These are phyloP conservation scores for Nymphaea thermarum DNA, from an alignment of 164 flowering plant species.

Conservation along the genomic window DNA sequence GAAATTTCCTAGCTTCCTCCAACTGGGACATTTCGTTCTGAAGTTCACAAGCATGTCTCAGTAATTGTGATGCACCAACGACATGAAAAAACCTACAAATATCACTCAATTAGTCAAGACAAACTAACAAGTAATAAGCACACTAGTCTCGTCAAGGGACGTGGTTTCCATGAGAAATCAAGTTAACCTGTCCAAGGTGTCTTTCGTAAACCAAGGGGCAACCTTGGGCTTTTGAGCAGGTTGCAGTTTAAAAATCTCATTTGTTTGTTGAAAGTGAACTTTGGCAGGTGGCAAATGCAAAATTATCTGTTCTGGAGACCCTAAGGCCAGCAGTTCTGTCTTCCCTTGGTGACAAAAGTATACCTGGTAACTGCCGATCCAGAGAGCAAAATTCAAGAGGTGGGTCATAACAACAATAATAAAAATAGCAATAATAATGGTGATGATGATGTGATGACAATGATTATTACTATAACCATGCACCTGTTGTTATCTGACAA, in stretches of 20 bases:
- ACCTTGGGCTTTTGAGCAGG: constrained; percentile 25
- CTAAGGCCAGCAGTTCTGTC: constrained; percentile 42
- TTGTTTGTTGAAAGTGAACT: constrained; percentile 21
- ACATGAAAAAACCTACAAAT: constrained; percentile 46
- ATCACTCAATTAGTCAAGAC: neutral
- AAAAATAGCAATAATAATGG: neutral
- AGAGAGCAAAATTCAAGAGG: neutral
- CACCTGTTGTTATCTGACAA: constrained; percentile 48
- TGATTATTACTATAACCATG: neutral
- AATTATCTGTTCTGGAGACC: constrained; percentile 40
- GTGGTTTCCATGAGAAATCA: neutral
- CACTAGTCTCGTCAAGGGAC: neutral
- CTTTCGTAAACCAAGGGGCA: constrained; percentile 65
- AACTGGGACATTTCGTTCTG: constrained; percentile 65
- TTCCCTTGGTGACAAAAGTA: constrained; percentile 23
- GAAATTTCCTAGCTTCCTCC: constrained; percentile 74
- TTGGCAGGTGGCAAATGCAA: constrained; percentile 35
- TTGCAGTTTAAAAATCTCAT: constrained; percentile 36
- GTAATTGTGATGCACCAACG: constrained; percentile 32
- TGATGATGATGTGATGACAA: neutral
- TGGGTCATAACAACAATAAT: neutral
- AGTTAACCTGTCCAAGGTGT: constrained; percentile 56
- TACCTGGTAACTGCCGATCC: constrained; percentile 51
- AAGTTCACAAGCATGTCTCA: constrained; percentile 23
- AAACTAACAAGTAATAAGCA: no score